These are phyloP conservation scores for Gaeumannomyces sp. DNA, from an alignment of 2,329 filamentous ascomycete genomes.

Conservation along the genomic window DNA sequence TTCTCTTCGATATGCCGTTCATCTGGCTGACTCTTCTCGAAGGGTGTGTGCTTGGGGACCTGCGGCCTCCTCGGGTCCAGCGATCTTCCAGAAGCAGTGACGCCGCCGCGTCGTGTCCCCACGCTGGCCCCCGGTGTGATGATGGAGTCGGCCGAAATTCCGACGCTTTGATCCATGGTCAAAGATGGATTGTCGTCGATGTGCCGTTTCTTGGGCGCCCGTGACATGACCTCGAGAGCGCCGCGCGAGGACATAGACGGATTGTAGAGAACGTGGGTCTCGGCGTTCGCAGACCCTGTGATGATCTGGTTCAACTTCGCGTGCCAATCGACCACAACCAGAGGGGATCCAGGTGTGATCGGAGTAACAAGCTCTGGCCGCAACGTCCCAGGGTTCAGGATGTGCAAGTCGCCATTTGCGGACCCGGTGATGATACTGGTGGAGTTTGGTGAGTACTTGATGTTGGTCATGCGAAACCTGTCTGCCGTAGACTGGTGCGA, in stretches of 20 bases:
- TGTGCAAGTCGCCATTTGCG: constrained; percentile 76
- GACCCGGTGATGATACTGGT: constrained; percentile 87
- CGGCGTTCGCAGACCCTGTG: constrained; percentile 84
- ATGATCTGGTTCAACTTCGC: constrained; percentile 93
- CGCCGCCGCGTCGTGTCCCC: constrained; percentile 53
- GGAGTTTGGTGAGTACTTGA: constrained; percentile 80
- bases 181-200: constrained; percentile 87
- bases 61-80: constrained; percentile 79
- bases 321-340: constrained; percentile 88
- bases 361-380: constrained; percentile 78
- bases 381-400: constrained; percentile 88
- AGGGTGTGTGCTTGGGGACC: constrained; percentile 77
- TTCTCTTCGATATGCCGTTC: constrained; percentile 82
- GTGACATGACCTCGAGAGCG: constrained; percentile 83
- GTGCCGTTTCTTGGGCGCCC: constrained; percentile 89
- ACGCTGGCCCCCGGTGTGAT: constrained; percentile 60
- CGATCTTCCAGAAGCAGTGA: constrained; percentile 71
- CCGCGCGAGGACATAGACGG: constrained; percentile 76
- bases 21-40: constrained; percentile 84
- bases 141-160: constrained; percentile 78
- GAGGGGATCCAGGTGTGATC: constrained; percentile 75
- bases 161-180: constrained; percentile 76
- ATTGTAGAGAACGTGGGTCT: constrained; percentile 86
- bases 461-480: constrained; percentile 78
- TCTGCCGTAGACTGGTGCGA: constrained; percentile 76